Conservation (phyloP, 2,329 filamentous ascomycete genomes). For the Aspergillus sp. region DNA sequence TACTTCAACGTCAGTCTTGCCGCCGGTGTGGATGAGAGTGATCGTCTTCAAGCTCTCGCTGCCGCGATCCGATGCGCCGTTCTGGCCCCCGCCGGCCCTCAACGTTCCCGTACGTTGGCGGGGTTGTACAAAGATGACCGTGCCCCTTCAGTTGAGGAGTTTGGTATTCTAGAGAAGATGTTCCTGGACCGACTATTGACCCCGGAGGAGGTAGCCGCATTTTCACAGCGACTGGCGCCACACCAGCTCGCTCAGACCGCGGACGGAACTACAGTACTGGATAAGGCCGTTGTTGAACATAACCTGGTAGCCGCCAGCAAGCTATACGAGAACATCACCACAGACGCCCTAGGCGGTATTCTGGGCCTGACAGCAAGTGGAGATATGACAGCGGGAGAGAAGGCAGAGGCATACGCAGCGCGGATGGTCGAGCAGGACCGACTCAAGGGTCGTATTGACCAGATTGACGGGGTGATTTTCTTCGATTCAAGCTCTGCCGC, state of each 20-base stretch:
- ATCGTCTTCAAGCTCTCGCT: slow-evolving; percentile 76
- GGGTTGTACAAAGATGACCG: slow-evolving; percentile 93
- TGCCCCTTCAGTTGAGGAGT: slow-evolving; percentile 68
- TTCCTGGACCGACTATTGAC: slow-evolving; percentile 83
- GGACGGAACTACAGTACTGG: slow-evolving; percentile 88
- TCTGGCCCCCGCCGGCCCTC: slow-evolving; percentile 83
- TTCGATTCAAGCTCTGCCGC: slow-evolving; percentile 73
- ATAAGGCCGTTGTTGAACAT: slow-evolving; percentile 91
- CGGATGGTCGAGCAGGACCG: slow-evolving; percentile 95
- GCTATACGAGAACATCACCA: slow-evolving; percentile 71
- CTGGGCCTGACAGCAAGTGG: slow-evolving; percentile 62
- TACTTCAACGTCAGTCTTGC: slow-evolving; percentile 86
- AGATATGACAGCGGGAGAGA: slow-evolving; percentile 53
- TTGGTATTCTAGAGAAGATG: slow-evolving; percentile 92
- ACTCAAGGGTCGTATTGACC: slow-evolving; percentile 83
- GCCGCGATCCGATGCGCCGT: slow-evolving; percentile 91
- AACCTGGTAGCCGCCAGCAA: slow-evolving; percentile 83
- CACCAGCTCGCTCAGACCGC: slow-evolving; percentile 88
- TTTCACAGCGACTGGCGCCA: slow-evolving; percentile 71
- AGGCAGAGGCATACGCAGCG: slow-evolving; percentile 86
- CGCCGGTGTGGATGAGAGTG: slow-evolving; percentile 73
- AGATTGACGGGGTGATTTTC: slow-evolving; percentile 82
- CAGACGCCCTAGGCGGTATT: slow-evolving; percentile 69
- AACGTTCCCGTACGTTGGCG: slow-evolving; percentile 72
- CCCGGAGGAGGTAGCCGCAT: slow-evolving; percentile 77